phyloP scores from a whole-genome alignment of 257 asterid genomes.

The Solanum peruvianum region DNA sequence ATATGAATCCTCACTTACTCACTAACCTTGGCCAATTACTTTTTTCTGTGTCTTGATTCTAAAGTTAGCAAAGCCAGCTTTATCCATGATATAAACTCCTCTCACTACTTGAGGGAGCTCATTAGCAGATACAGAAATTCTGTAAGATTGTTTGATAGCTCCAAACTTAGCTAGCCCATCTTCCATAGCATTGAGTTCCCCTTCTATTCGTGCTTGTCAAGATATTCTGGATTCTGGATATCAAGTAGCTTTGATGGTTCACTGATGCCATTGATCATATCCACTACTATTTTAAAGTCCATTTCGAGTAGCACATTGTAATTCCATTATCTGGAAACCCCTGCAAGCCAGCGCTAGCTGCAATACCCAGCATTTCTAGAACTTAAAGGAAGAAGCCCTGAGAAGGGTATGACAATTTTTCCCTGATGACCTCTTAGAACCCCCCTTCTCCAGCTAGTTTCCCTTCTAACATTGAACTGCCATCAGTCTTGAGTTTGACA shows the following conservation, averaged over 20 bases:
- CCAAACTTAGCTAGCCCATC: not conserved
- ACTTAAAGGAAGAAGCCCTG: not conserved
- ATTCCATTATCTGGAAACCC: not conserved
- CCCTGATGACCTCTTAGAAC: not conserved
- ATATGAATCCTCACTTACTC: not conserved
- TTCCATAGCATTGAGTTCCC: not conserved
- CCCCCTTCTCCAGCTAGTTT: not conserved
- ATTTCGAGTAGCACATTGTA: not conserved
- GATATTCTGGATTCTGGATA: not conserved
- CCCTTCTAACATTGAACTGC: not conserved
- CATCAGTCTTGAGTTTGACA: not conserved
- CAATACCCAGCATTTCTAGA: not conserved
- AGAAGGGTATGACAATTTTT: not conserved
- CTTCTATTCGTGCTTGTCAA: not conserved
- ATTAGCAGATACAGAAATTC: not conserved
- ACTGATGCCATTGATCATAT: not conserved
- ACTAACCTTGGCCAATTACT: not conserved
- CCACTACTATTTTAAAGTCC: not conserved
- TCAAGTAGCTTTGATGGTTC: not conserved
- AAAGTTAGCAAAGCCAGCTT: not conserved
- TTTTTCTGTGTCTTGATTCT: not conserved
- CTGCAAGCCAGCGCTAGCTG: not conserved
- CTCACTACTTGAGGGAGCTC: not conserved
- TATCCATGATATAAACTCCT: not conserved
- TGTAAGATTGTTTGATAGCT: not conserved